Evolutionary conservation across 2,329 filamentous ascomycete species (phyloP), one percentile per base, ranked within the genome.

Genomic region (Beauveria bassiana): DNA sequence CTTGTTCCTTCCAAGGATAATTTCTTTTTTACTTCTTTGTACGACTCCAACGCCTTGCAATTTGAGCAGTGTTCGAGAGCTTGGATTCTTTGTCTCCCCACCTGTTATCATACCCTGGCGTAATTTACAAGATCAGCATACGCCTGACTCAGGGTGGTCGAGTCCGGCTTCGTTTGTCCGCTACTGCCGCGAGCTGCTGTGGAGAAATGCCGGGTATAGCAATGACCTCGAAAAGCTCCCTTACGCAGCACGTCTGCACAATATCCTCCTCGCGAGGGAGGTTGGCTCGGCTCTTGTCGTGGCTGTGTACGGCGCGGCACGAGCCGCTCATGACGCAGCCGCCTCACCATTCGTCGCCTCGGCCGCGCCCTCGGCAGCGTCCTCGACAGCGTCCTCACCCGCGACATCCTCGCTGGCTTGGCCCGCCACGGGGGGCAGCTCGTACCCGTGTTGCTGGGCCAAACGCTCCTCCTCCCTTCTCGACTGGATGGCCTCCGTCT

Each of bases 381-480:
- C 10, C 16, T 56, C 20, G 10, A 16, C 26, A 7, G 14, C 45
- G 18, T 28, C 42, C n/a, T 63, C 62, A 12, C 38, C 59, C 55
- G 65, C 65, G 58, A 63, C 46, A 1, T 40, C 34, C 28, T 49
- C 59, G 18, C 10, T 28, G 10, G 55, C 16, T 20, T 58, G 55
- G 20, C 55, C 55, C 5, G 43, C 49, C 14, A 54, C 53, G 5
- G 67, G 64, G 26, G 64, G 20, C 10, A 61, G 50, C 43, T 49
- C 59, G 43, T 50, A 57, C 18, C 71, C 75, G 56, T 75, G 70
- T 28, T 72, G 57, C 14, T 69, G 65, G 24, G 71, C 69, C 66
- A 87, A 63, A 24, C 85, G 79, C 46, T 96, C 91, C 67, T 91
- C 88, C 74, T 97, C 93, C 73, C 89, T 93, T 78, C 81, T 81